phyloP scores from a whole-genome alignment of 441 rosid species.

The Aleurites moluccanus region DNA sequence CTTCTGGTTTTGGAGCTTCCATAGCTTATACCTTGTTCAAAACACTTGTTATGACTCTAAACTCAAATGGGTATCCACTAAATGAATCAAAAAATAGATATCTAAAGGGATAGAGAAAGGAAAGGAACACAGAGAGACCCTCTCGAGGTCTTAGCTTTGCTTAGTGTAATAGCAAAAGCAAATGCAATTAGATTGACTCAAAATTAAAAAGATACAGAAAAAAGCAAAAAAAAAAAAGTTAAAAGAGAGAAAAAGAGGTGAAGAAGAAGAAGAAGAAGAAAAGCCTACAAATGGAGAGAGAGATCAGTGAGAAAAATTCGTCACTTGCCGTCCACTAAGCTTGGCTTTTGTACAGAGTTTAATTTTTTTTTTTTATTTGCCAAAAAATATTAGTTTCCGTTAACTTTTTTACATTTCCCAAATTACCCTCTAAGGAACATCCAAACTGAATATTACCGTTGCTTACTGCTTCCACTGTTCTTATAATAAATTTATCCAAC shows the following conservation, averaged over 20 bases:
- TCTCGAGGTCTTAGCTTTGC: constrained; percentile 15
- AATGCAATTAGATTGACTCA: constrained; percentile 24
- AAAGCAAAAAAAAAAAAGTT: not conserved
- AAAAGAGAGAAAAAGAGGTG: constrained; percentile 4
- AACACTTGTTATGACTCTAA: not conserved
- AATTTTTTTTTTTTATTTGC: not conserved
- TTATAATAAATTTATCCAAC: constrained; percentile 30
- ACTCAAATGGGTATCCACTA: constrained; percentile 29
- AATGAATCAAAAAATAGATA: constrained; percentile 33
- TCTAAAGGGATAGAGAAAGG: not conserved
- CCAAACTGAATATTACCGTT: constrained; percentile 89
- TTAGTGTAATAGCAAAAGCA: constrained; percentile 12
- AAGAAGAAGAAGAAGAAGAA: constrained; percentile 9
- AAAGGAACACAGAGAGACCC: constrained; percentile 8
- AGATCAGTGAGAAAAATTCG: constrained; percentile 4
- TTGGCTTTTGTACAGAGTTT: constrained; percentile 16
- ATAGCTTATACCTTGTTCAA: constrained; percentile 31
- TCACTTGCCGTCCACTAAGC: constrained; percentile 47
- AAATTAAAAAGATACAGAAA: constrained; percentile 1
- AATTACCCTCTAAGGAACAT: constrained; percentile 67
- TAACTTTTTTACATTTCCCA: constrained; percentile 43
- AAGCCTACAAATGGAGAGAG: constrained; percentile 16
- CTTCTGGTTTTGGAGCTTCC: constrained; percentile 94
- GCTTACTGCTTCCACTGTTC: constrained; percentile 35
- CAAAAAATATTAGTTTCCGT: constrained; percentile 43